Conservation (phyloP, 2,329 filamentous ascomycete species). For the Diaporthe aspalathi region DNA sequence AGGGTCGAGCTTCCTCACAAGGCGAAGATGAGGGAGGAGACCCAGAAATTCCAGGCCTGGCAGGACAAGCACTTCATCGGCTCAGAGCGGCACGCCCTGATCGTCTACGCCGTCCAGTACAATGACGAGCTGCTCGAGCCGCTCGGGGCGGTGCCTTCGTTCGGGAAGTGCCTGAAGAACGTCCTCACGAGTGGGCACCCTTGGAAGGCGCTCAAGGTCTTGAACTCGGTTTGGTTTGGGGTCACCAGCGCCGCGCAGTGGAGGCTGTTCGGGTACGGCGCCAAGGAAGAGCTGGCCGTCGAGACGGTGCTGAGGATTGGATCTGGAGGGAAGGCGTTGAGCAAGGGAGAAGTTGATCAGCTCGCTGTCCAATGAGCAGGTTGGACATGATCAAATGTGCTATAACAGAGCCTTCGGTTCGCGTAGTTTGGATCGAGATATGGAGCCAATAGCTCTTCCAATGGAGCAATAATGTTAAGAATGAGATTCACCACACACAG, state of each 20-base stretch:
- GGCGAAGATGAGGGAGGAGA: constrained; percentile 45
- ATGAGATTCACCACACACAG: not conserved
- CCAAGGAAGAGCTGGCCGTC: constrained; percentile 45
- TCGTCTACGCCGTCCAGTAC: constrained; percentile 46
- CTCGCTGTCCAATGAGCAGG: not conserved
- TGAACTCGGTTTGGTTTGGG: constrained; percentile 51
- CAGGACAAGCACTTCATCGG: constrained; percentile 46
- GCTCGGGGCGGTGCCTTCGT: constrained; percentile 48
- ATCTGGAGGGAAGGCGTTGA: constrained; percentile 32
- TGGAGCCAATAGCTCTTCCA: too few relatives aligned
- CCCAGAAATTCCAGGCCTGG: constrained; percentile 44
- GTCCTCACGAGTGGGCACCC: constrained; percentile 46
- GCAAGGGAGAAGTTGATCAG: constrained; percentile 21
- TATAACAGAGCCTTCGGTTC: not conserved
- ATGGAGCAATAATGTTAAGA: not conserved
- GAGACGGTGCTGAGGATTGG: constrained; percentile 49
- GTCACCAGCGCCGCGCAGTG: constrained; percentile 51
- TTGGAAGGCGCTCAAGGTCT: constrained; percentile 43
- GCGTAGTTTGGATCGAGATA: not conserved
- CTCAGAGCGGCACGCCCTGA: constrained; percentile 48
- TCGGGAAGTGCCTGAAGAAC: constrained; percentile 44
- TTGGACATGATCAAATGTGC: not conserved
- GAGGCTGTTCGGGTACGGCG: constrained; percentile 49
- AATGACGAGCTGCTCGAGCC: constrained; percentile 49
- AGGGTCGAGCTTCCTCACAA: constrained; percentile 44